phyloP scores from a whole-genome alignment of 106 monocot species.

The Allium fistulosum region DNA sequence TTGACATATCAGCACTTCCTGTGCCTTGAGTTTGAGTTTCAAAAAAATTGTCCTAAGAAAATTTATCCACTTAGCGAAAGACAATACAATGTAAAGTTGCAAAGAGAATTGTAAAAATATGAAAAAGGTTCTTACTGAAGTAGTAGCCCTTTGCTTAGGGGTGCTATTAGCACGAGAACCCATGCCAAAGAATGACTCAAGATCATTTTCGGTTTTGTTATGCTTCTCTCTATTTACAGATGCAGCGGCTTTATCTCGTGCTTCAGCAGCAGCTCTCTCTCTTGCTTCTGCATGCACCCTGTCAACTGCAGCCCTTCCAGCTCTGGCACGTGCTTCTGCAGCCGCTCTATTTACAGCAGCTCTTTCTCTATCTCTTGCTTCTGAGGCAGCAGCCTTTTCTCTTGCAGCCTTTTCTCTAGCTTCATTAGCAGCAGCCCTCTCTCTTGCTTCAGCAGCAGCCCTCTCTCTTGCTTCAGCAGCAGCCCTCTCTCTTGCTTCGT shows the following conservation, averaged over 20 bases:
- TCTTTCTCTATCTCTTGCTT: slow-evolving; percentile 26
- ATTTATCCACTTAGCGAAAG: slow-evolving; percentile 1
- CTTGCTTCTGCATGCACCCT: slow-evolving; percentile 55
- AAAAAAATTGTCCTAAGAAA: slow-evolving; percentile 62
- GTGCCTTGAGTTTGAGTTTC: slow-evolving; percentile 43
- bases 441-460: slow-evolving; percentile 37
- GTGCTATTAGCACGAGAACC: slow-evolving; percentile 68
- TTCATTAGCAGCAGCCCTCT: slow-evolving; percentile 23
- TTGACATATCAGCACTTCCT: slow-evolving; percentile 17
- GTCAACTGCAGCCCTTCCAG: slow-evolving; percentile 49
- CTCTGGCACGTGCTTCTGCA: slow-evolving; percentile 56
- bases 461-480: slow-evolving; percentile 38
- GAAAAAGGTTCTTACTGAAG: slow-evolving; percentile 26
- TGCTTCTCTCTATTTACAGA: slow-evolving; percentile 48
- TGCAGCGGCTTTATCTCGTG: slow-evolving; percentile 23
- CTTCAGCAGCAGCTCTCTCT: slow-evolving; percentile 54
- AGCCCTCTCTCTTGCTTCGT: slow-evolving; percentile 69
- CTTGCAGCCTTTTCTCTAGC: slow-evolving; percentile 23
- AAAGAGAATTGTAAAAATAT: background rate
- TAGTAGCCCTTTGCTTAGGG: slow-evolving; percentile 61
- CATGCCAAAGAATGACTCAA: slow-evolving; percentile 81
- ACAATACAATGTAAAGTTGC: background rate
- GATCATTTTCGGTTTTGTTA: slow-evolving; percentile 63
- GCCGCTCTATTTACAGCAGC: slow-evolving; percentile 66
- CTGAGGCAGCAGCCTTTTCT: slow-evolving; percentile 5